Percentiles rank a stretch among this genome's conserved stretches.
phyloP scores from a whole-genome alignment of 2,329 filamentous ascomycete genomes.

The Diaporthe sp. region DNA sequence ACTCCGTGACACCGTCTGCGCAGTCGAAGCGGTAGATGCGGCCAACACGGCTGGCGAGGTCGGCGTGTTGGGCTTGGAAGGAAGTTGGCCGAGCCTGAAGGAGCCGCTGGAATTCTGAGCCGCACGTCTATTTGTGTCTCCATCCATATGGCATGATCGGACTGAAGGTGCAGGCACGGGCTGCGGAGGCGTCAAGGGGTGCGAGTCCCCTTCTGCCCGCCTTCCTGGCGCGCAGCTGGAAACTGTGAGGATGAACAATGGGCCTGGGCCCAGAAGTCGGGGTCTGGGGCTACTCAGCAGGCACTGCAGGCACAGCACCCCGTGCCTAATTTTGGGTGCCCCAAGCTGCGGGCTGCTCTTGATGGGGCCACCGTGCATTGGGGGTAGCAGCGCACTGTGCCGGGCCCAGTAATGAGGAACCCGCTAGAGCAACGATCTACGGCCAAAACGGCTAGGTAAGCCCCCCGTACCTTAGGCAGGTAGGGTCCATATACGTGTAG shows the following conservation, averaged over 20 bases:
- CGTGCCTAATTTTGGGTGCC: constrained; percentile 22
- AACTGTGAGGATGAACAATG: constrained; percentile 6
- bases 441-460: constrained; percentile 27
- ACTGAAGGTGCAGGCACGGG: constrained; percentile 18
- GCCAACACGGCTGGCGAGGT: neutral
- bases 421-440: constrained; percentile 35
- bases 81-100: constrained; percentile 35
- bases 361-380: constrained; percentile 26
- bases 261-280: constrained; percentile 24
- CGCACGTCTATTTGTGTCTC: constrained; percentile 34
- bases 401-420: constrained; percentile 29
- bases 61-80: constrained; percentile 18
- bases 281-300: constrained; percentile 27
- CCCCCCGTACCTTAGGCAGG: constrained; percentile 17
- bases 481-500: constrained; percentile 17
- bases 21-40: constrained; percentile 8
- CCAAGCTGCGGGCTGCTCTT: constrained; percentile 27
- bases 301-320: constrained; percentile 18
- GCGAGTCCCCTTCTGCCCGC: constrained; percentile 3
- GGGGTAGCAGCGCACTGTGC: neutral
- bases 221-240: constrained; percentile 5
- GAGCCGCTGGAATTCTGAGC: constrained; percentile 14
- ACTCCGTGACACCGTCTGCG: constrained; percentile 3
- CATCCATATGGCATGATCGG: constrained; percentile 34
- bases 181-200: constrained; percentile 9